Evolutionary conservation across 1,284 basidiomycete genomes (phyloP).

Genomic region (Schizopora paradoxa): DNA sequence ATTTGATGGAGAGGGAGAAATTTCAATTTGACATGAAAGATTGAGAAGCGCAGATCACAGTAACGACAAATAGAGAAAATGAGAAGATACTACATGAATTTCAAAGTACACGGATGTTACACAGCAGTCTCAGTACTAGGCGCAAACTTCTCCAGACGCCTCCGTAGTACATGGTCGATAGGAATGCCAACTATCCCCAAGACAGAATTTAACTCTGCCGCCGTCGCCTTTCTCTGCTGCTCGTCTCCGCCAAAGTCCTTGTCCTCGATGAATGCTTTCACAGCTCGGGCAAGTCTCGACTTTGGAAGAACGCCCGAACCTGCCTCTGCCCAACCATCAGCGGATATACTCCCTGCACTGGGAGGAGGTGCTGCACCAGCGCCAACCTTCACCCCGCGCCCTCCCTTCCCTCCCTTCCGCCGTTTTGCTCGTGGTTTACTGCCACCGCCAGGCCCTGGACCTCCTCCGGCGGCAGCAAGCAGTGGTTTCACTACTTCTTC

Average conservation of each 20-base stretch:
- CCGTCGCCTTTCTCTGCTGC: constrained; percentile 42
- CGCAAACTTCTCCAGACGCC: constrained; percentile 52
- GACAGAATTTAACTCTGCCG: constrained; percentile 43
- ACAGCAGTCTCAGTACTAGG: no score
- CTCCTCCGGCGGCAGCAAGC: constrained; percentile 56
- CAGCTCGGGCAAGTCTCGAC: constrained; percentile 59
- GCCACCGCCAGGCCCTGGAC: no score
- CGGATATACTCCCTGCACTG: constrained; percentile 2
- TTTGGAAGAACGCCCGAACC: constrained; percentile 38
- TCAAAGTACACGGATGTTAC: no score
- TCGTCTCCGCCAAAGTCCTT: constrained; percentile 35
- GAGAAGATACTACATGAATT: no score
- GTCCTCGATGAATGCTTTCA: constrained; percentile 57
- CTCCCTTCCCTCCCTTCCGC: constrained; percentile 32
- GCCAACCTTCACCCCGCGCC: constrained; percentile 27
- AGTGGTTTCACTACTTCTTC: constrained; percentile 65
- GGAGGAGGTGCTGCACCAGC: constrained; percentile 27
- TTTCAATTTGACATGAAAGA: no score
- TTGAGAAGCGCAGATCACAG: no score
- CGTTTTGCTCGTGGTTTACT: constrained; percentile 30
- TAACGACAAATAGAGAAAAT: no score
- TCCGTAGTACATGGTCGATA: constrained; percentile 57
- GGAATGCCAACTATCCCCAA: constrained; percentile 53
- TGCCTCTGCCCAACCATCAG: no score
- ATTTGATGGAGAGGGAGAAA: no score